phyloP scores from a whole-genome alignment of 1,284 basidiomycete genomes.

The Malassezia globosa region DNA sequence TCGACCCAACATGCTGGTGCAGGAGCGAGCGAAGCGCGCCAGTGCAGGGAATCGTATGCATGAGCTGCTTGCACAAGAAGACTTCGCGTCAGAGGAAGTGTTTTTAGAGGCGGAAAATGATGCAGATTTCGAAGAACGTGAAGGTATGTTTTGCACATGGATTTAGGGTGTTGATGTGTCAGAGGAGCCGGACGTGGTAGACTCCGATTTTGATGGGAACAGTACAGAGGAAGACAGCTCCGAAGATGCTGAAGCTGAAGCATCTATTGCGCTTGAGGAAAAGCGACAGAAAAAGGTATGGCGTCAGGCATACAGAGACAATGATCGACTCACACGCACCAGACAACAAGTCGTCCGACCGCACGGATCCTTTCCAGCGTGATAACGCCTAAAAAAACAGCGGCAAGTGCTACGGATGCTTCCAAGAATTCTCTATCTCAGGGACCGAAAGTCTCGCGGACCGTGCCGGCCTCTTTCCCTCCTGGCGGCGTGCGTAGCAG shows the following conservation, averaged over 20 bases:
- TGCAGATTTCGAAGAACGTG: constrained; percentile 29
- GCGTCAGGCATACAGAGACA: no score
- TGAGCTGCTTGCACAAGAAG: constrained; percentile 36
- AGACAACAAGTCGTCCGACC: no score
- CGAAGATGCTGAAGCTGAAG: constrained; percentile 23
- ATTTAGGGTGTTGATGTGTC: background rate
- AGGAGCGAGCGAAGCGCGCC: constrained; percentile 10
- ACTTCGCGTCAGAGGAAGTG: constrained; percentile 31
- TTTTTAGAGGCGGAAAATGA: constrained; percentile 41
- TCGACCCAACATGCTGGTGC: constrained; percentile 5
- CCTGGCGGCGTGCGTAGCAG: constrained; percentile 17
- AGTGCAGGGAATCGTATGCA: constrained; percentile 24
- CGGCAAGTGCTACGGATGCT: background rate
- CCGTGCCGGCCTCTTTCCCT: background rate
- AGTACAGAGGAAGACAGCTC: constrained; percentile 23
- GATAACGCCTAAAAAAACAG: no score
- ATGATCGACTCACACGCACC: no score
- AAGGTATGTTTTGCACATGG: constrained; percentile 13
- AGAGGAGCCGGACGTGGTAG: constrained; percentile 34
- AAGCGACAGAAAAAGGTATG: constrained; percentile 1
- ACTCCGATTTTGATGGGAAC: constrained; percentile 38
- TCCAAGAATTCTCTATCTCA: background rate
- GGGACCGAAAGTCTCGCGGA: background rate
- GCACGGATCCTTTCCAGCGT: no score
- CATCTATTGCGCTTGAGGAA: constrained; percentile 23